phyloP scores from a whole-genome alignment of 2,329 filamentous ascomycete species.

The Nothopassalora personata region DNA sequence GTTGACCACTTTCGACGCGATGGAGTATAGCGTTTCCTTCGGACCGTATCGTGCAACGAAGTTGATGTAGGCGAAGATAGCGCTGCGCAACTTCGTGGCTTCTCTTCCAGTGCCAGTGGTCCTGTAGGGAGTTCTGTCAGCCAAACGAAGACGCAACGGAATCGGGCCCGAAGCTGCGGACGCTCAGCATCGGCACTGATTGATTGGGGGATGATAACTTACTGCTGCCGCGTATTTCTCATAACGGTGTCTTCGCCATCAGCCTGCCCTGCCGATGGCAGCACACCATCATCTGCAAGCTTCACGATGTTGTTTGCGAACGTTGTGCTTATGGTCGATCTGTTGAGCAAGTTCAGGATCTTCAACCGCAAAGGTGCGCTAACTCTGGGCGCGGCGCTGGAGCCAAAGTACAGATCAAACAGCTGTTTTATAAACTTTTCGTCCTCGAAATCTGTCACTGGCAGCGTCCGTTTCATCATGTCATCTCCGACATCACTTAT shows the following conservation, averaged over 20 bases:
- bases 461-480: slow-evolving; percentile 70
- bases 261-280: slow-evolving; percentile 32
- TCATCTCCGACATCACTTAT: slow-evolving; percentile 85
- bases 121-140: slow-evolving; percentile 23
- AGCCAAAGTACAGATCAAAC: slow-evolving; percentile 67
- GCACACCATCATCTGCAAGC: slow-evolving; percentile 63
- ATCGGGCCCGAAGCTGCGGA: slow-evolving; percentile 1
- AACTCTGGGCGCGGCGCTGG: slow-evolving; percentile 44
- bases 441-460: slow-evolving; percentile 67
- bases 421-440: slow-evolving; percentile 57
- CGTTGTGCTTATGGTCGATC: slow-evolving; percentile 67
- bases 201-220: slow-evolving; percentile 8
- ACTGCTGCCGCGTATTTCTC: slow-evolving; percentile 25
- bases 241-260: slow-evolving; percentile 31
- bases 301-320: slow-evolving; percentile 63
- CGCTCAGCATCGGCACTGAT: slow-evolving; percentile 13
- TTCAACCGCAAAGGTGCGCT: slow-evolving; percentile 70
- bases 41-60: slow-evolving; percentile 76
- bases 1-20: slow-evolving; percentile 64
- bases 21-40: slow-evolving; percentile 53
- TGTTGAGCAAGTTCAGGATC: slow-evolving; percentile 69
- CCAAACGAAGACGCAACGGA: not conserved
- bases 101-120: slow-evolving; percentile 60
- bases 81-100: slow-evolving; percentile 70
- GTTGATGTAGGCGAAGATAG: slow-evolving; percentile 79